Evolutionary conservation across 1,284 basidiomycete species (phyloP), one percentile per base, ranked within the genome.

Genomic region (Golubevia sp.): DNA sequence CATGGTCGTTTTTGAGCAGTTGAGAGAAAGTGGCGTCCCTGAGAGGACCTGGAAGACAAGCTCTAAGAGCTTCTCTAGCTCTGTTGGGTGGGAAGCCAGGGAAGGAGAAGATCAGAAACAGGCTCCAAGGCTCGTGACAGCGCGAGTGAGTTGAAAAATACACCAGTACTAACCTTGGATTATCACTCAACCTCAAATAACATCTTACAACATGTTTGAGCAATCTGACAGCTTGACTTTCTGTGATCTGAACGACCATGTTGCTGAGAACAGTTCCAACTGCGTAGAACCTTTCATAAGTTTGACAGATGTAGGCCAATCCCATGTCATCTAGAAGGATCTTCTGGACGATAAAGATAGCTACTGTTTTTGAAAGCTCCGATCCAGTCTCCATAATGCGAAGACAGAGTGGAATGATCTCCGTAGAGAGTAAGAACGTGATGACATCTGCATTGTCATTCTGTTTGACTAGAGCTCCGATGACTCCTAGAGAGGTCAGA

Each of bases 361-460:
- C 97, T 53, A 99, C 97, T 0, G 97, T 99, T 86, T 99, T 99
- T 69, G 91, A 94, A n/a, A 99, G 89, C 79, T 99, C 97, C 4
- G 94, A 97, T 54, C 97, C 97, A 0, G 97, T 99, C 86, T 99
- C 97, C 97, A 99, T 99, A 85, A 99, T 99, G 58, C 97, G 91
- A 57, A 99, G 89, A 84, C 97, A 99, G 63, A 99, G 91, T 24
- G 97, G 97, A 81, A 99, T 99, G 84, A 99, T 99, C 86, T 99
- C 97, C 58, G 97, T 99, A 8, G 96, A 98, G 49, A 99, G 89
- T 55, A 99, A 88, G 86, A 99, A 99, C 85, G 98, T 97, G 85
- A 99, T 99, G 72, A 99, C 96, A 65, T 95, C 92, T 77, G 91
- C 94, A 85, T 99, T 99, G 86, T 99, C 97, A 84, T 98, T 98